phyloP scores from a whole-genome alignment of 1,139 yeast genomes.

The Taphrina communis region DNA sequence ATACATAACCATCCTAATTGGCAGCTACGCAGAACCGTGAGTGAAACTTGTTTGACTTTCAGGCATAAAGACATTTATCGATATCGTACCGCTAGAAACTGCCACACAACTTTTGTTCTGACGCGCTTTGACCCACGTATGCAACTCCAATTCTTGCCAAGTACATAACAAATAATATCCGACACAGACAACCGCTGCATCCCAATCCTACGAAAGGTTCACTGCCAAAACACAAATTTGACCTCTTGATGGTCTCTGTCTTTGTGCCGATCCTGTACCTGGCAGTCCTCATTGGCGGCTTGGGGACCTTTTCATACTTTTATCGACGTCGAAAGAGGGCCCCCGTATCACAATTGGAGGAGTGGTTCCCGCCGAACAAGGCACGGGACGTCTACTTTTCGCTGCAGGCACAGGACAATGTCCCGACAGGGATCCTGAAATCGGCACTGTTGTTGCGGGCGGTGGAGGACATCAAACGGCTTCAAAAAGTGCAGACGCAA shows the following conservation, averaged over 20 bases:
- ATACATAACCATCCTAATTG: background rate
- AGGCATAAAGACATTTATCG: background rate
- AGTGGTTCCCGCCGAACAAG: conserved; percentile 71
- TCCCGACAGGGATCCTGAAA: conserved; percentile 28
- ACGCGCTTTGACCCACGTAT: conserved; percentile 13
- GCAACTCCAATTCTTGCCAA: background rate
- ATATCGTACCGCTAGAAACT: background rate
- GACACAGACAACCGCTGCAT: too few relatives aligned
- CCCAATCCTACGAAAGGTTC: too few relatives aligned
- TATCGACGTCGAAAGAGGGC: conserved; percentile 54
- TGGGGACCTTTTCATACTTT: conserved; percentile 72
- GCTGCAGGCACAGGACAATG: conserved; percentile 50
- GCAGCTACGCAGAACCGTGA: background rate
- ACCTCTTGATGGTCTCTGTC: conserved; percentile 49
- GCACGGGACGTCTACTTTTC: conserved; percentile 69
- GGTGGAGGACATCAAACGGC: conserved; percentile 70
- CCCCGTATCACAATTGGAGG: conserved; percentile 64
- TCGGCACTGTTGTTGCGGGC: conserved; percentile 79
- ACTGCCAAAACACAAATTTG: too few relatives aligned
- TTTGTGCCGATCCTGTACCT: conserved; percentile 84
- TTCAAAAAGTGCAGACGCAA: conserved; percentile 72
- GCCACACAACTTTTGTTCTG: conserved; percentile 11
- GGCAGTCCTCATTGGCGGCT: conserved; percentile 70
- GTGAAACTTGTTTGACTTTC: too few relatives aligned
- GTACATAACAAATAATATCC: background rate